Base-by-base conservation (phyloP, 208 protist genomes). In the Phytomonas francai region DNA sequence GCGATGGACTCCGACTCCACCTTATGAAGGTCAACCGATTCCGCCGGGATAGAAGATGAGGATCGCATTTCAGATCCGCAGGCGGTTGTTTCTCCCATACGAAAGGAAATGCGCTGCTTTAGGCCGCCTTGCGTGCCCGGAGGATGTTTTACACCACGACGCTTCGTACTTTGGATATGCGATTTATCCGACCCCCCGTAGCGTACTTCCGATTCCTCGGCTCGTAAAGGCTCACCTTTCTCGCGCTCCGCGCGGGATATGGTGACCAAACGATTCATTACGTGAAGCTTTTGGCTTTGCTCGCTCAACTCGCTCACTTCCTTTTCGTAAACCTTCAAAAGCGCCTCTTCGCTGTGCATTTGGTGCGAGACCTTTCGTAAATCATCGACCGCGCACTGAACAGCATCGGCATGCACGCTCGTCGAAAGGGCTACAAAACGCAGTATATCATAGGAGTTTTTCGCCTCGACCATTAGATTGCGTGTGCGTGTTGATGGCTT, bases 371-470 rank as follows among this genome's bases (percentile, higher is more conserved):
- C 84, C 27, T 63, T 63, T 45, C 71, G 76, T 5, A 73, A 78
- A 62, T 89, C 84, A 30, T 91, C 84, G 0, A 84, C 72, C 16
- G 81, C 73, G 57, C 78, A 85, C 58, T 85, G 73, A 30, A 91
- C 45, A 0, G 88, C 88, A 57, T 94, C 88, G 0, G 84, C 79
- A 69, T 94, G 88, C 33, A 92, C 82, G n/a, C 77, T 67, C 12
- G 80, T 62, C 16, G 85, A 90, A n/a, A 94, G 77, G 0, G 88
- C 80, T 0, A 87, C 56, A 49, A 87, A 90, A 22, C 76, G 76
- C 58, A 94, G 68, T 29, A 85, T 19, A 27, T 93, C 79, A 11
- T 91, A 58, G 6, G 76, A 65, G 68, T 78, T 42, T 14, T 45
- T 14, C 19, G 9, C 39, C 9, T 45, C 39, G 1, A 14, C 19